A percentile compares a stretch with the other conserved stretches of the same genome.
phyloP scores from a whole-genome alignment of 1,284 basidiomycete species.

The Cutaneotrichosporon cavernicola region DNA sequence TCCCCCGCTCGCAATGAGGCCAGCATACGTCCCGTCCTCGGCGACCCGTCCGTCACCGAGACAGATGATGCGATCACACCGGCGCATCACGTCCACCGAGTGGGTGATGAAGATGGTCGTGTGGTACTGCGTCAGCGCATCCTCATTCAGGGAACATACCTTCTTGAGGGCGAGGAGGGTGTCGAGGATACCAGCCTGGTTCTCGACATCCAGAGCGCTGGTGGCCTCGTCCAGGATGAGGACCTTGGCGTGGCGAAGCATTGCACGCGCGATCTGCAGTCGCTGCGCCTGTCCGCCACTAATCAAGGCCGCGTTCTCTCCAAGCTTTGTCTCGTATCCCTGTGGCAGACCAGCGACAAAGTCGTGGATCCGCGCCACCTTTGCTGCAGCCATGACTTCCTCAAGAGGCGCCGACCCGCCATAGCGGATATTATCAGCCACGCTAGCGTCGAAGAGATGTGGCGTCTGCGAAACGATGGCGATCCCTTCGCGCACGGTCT shows the following conservation, averaged over 20 bases:
- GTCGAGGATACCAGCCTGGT: conserved; percentile 75
- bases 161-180: conserved; percentile 66
- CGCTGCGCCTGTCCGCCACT: conserved; percentile 95
- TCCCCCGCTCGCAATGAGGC: conserved; percentile 67
- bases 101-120: conserved; percentile 93
- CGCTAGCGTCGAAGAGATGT: conserved; percentile 78
- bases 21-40: conserved; percentile 75
- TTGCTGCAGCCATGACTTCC: conserved; percentile 69
- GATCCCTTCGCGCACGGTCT: conserved; percentile 75
- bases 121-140: conserved; percentile 50
- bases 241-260: conserved; percentile 69
- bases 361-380: conserved; percentile 76
- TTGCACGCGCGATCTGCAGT: conserved; percentile 83
- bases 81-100: conserved; percentile 83
- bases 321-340: conserved; percentile 81
- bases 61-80: conserved; percentile 86
- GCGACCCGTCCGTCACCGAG: conserved; percentile 71
- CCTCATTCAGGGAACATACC: conserved; percentile 35
- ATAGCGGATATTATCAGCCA: conserved; percentile 84
- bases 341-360: conserved; percentile 71
- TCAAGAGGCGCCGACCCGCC: conserved; percentile 61
- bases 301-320: conserved; percentile 82
- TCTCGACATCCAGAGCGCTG: conserved; percentile 78
- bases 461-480: conserved; percentile 82
- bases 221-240: conserved; percentile 94